Evolutionary conservation across 139 green algal species (phyloP).

Genomic region (Tetradesmus obliquus): DNA sequence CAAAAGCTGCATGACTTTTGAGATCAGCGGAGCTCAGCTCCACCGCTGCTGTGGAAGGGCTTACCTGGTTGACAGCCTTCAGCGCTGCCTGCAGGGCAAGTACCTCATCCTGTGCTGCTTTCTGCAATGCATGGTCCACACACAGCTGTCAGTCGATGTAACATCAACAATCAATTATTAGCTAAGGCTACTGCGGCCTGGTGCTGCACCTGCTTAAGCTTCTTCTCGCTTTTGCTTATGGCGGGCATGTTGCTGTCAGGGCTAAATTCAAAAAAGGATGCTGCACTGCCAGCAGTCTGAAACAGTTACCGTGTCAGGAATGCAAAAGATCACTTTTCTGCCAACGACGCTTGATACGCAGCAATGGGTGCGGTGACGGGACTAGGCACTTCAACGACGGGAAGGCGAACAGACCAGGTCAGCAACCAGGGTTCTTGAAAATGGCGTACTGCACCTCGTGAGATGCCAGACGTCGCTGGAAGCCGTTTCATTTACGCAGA

Average conservation of each 20-base stretch:
- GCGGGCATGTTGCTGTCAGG: background rate
- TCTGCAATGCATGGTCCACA: background rate
- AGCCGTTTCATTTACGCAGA: background rate
- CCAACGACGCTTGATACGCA: background rate
- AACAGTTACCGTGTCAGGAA: background rate
- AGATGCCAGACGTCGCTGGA: background rate
- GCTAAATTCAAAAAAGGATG: background rate
- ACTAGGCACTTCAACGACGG: background rate
- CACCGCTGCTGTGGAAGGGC: background rate
- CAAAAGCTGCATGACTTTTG: background rate
- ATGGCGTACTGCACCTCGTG: background rate
- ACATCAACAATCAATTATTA: background rate
- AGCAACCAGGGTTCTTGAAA: background rate
- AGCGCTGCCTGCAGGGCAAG: background rate
- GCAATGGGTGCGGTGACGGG: background rate
- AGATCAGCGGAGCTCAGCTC: no score
- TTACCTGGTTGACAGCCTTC: conserved; percentile 35
- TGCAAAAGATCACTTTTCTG: background rate
- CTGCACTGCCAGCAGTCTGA: background rate
- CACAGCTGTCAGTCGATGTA: background rate
- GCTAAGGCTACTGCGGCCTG: background rate
- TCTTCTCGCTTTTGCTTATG: background rate
- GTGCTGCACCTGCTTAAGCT: conserved; percentile 33
- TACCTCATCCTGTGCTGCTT: background rate
- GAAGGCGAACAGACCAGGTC: background rate